Conservation (phyloP, 441 rosid species). For the Isatis lusitanica region DNA sequence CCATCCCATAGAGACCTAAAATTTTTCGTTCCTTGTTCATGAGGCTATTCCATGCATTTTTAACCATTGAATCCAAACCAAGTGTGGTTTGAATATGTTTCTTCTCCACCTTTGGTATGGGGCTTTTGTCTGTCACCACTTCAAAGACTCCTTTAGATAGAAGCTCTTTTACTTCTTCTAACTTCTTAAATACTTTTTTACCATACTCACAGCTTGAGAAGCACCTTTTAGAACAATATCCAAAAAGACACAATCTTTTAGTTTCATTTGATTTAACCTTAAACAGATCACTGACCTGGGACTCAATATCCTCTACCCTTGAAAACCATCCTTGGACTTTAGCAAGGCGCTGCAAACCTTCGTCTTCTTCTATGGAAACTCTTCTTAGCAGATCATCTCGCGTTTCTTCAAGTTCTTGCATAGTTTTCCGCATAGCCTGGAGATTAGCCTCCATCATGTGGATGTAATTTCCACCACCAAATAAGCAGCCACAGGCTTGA, state of each 20-base stretch:
- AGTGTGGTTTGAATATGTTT: background rate
- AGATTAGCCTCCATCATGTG: background rate
- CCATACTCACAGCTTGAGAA: background rate
- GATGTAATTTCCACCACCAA: background rate
- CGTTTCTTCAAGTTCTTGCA: background rate
- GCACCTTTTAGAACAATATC: slow-evolving; percentile 5
- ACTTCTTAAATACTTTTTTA: background rate
- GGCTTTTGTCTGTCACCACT: background rate
- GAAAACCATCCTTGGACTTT: background rate
- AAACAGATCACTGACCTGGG: background rate
- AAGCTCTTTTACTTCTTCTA: background rate
- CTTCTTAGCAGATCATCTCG: background rate
- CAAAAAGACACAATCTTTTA: background rate
- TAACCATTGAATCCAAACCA: background rate
- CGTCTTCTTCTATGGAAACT: background rate
- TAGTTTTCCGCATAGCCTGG: background rate
- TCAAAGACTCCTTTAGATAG: background rate
- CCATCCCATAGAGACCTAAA: background rate
- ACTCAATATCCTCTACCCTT: background rate
- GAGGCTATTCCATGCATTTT: background rate
- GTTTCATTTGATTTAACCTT: background rate
- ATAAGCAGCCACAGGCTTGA: background rate
- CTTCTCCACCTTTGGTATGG: background rate
- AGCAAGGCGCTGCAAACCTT: too few species aligned
- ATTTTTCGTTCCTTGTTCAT: too few species aligned